Conservation (phyloP, 768 basidiomycete genomes). For the Leccinum truebloodii region DNA sequence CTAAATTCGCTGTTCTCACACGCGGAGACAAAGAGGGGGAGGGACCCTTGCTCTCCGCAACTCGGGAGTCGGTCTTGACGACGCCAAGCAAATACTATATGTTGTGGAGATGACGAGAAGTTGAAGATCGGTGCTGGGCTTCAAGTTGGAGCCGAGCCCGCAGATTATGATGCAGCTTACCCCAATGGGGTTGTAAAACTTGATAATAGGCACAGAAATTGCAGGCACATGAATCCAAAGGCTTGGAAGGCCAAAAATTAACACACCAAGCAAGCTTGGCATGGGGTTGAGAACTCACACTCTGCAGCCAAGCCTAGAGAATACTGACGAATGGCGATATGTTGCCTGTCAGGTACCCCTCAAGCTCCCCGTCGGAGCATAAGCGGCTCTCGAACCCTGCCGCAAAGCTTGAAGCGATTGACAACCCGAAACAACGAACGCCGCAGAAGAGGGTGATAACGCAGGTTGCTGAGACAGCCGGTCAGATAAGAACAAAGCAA, state of each 20-base stretch:
- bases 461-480: neutral
- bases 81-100: neutral
- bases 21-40: neutral
- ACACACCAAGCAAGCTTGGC: conserved; percentile 1
- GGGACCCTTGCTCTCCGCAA: neutral
- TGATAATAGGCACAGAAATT: neutral
- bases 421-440: conserved; percentile 1
- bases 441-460: neutral
- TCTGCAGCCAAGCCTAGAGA: neutral
- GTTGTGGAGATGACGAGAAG: neutral
- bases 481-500: neutral
- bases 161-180: neutral
- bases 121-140: neutral
- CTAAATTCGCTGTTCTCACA: neutral
- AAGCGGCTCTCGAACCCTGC: conserved; percentile 4
- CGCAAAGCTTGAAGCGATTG: conserved; percentile 9
- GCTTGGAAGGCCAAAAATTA: conserved; percentile 7
- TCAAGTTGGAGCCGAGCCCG: neutral
- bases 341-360: neutral
- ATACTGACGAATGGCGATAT: conserved; percentile 2
- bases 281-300: neutral
- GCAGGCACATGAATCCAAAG: conserved; percentile 1
- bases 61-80: neutral
- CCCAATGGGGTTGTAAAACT: neutral
- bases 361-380: conserved; percentile 7